Evolutionary conservation across 768 basidiomycete genomes (phyloP).

Genomic region (Dictyophora rubrovolvata): DNA sequence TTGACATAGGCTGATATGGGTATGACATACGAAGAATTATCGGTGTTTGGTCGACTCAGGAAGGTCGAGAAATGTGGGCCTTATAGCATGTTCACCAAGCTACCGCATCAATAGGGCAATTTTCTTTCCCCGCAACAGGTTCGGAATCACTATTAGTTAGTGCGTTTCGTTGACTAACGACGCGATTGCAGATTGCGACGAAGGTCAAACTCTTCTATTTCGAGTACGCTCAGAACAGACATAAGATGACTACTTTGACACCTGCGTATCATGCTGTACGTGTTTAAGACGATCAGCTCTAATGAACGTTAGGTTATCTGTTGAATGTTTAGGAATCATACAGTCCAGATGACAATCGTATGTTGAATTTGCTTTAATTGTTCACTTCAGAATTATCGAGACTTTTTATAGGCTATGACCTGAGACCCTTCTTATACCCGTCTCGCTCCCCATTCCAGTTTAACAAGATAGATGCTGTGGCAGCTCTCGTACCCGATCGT

Average conservation of each 20-base stretch:
- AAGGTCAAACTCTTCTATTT: slow-evolving; percentile 98
- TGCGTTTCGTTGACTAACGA: slow-evolving; percentile 4
- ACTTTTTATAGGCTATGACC: slow-evolving; percentile 67
- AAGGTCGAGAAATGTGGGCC: slow-evolving; percentile 98
- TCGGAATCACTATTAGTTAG: slow-evolving; percentile 9
- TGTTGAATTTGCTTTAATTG: slow-evolving; percentile 20
- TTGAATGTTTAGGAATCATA: slow-evolving; percentile 65
- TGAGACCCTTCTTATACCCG: slow-evolving; percentile 94
- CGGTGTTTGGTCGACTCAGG: slow-evolving; percentile 83
- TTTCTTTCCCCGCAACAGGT: slow-evolving; percentile 78
- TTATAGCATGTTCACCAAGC: slow-evolving; percentile 94
- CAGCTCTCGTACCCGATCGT: slow-evolving; percentile 63
- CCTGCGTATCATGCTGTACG: slow-evolving; percentile 89
- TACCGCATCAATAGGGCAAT: slow-evolving; percentile 88
- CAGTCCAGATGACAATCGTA: slow-evolving; percentile 93
- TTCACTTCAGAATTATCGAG: slow-evolving; percentile 8
- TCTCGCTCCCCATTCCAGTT: slow-evolving; percentile 96
- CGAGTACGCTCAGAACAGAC: slow-evolving; percentile 90
- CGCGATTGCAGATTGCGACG: slow-evolving; percentile 64
- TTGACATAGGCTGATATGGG: slow-evolving; percentile 82
- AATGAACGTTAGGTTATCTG: neutral
- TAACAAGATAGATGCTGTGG: slow-evolving; percentile 85
- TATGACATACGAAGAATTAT: slow-evolving; percentile 97
- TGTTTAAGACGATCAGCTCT: slow-evolving; percentile 10
- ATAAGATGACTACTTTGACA: slow-evolving; percentile 97